phyloP scores from a whole-genome alignment of 495 filamentous ascomycete species.

The Friedmanniomyces endolithicus region DNA sequence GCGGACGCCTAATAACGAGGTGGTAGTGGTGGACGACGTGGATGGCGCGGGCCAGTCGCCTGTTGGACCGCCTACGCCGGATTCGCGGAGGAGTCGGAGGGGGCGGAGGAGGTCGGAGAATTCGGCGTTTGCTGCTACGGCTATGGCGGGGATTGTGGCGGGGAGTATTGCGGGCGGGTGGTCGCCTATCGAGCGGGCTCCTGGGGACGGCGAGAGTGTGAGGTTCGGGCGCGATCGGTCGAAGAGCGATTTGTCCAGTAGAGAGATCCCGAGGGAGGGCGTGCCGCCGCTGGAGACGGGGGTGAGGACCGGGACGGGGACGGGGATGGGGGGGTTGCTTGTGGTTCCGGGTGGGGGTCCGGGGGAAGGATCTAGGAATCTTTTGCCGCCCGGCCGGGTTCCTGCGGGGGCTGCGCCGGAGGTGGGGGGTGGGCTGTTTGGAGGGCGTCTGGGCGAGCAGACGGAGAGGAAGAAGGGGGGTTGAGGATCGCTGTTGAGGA shows the following conservation, averaged over 20 bases:
- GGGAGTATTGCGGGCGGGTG: slow-evolving; percentile 77
- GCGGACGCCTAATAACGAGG: slow-evolving; percentile 53
- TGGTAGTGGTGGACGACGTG: slow-evolving; percentile 32
- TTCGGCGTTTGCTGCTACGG: slow-evolving; percentile 63
- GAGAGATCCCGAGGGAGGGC: slow-evolving; percentile 31
- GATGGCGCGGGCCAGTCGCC: slow-evolving; percentile 11
- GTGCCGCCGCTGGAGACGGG: slow-evolving; percentile 48
- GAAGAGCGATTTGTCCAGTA: slow-evolving; percentile 8
- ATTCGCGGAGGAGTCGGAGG: slow-evolving; percentile 53
- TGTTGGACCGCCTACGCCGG: slow-evolving; percentile 51
- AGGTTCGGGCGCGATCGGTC: slow-evolving; percentile 34
- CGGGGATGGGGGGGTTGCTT: too few species aligned
- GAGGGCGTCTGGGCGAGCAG: too few species aligned
- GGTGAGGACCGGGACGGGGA: slow-evolving; percentile 26
- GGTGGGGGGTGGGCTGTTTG: too few species aligned
- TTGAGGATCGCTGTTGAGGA: too few species aligned
- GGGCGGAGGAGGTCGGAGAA: slow-evolving; percentile 77
- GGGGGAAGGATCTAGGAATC: too few species aligned
- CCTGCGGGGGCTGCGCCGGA: too few species aligned
- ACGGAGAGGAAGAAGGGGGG: too few species aligned
- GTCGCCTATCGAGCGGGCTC: slow-evolving; percentile 63
- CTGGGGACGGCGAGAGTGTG: slow-evolving; percentile 36
- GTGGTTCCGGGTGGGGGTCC: too few species aligned
- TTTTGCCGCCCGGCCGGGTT: too few species aligned
- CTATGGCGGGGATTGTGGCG: slow-evolving; percentile 79